Evolutionary conservation across 2,329 filamentous ascomycete species (phyloP).

Genomic region (Fusarium caatingaense): DNA sequence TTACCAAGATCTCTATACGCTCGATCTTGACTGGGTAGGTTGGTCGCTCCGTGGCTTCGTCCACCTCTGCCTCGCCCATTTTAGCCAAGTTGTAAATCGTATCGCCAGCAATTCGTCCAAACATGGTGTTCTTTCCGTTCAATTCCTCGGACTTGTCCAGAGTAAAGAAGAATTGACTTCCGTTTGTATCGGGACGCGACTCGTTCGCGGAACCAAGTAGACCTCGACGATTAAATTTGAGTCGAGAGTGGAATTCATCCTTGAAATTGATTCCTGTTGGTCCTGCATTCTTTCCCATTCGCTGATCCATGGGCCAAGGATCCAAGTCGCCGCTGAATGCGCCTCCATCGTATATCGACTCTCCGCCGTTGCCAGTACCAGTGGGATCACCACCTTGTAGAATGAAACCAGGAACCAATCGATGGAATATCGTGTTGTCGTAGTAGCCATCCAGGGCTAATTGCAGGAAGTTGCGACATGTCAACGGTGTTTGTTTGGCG

Average conservation of each 20-base stretch:
- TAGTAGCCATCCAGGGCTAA: constrained; percentile 96
- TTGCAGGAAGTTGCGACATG: constrained; percentile 95
- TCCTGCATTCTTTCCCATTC: constrained; percentile 70
- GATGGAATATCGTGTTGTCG: constrained; percentile 92
- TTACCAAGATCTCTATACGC: constrained; percentile 78
- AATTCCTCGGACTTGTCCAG: constrained; percentile 86
- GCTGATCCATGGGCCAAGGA: constrained; percentile 75
- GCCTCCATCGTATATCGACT: constrained; percentile 90
- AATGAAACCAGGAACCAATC: constrained; percentile 90
- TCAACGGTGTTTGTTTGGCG: constrained; percentile 91
- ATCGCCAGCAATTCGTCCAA: constrained; percentile 90
- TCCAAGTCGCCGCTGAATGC: constrained; percentile 79
- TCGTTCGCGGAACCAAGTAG: constrained; percentile 97
- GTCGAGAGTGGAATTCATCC: constrained; percentile 90
- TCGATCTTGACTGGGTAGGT: constrained; percentile 86
- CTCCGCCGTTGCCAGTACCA: constrained; percentile 89
- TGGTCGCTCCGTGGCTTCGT: constrained; percentile 82
- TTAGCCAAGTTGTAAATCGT: constrained; percentile 96
- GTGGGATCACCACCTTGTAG: constrained; percentile 95
- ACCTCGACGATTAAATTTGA: constrained; percentile 93
- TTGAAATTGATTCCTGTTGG: constrained; percentile 70
- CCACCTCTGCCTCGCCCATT: constrained; percentile 88
- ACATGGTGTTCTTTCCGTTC: constrained; percentile 90
- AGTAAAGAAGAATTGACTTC: constrained; percentile 97
- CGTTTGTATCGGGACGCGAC: constrained; percentile 80